phyloP scores from a whole-genome alignment of 257 asterid species.

The Lycium ferocissimum region DNA sequence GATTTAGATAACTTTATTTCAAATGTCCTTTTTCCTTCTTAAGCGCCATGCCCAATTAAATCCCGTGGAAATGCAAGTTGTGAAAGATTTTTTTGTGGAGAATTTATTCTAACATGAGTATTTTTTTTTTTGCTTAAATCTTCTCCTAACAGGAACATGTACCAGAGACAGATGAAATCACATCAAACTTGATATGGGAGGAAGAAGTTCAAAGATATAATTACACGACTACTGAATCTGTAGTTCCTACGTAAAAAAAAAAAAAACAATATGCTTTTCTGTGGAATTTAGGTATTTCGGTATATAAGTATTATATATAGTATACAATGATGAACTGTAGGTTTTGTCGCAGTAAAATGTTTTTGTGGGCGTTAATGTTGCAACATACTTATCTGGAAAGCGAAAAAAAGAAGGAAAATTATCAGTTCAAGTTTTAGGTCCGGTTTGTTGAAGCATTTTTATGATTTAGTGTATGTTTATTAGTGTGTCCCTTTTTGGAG shows the following conservation, averaged over 20 bases:
- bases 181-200: constrained; percentile 72
- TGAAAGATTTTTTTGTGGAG: background rate
- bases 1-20: too few relatives aligned
- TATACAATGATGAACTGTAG: background rate
- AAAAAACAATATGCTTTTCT: background rate
- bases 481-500: background rate
- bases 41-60: too few relatives aligned
- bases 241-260: constrained; percentile 44
- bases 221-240: constrained; percentile 45
- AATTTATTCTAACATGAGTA: background rate
- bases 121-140: background rate
- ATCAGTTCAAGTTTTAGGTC: too few relatives aligned
- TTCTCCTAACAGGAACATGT: constrained; percentile 56
- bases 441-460: too few relatives aligned
- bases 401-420: background rate
- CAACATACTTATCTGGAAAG: background rate
- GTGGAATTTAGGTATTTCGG: background rate
- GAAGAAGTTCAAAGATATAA: constrained; percentile 57
- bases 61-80: too few relatives aligned
- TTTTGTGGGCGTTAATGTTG: background rate
- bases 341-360: background rate
- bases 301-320: background rate
- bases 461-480: background rate
- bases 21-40: too few relatives aligned
- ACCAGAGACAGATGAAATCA: constrained; percentile 71